These are phyloP conservation scores for Fraxinus quadrangulata DNA, from an alignment of 257 asterid species.

Conservation along the genomic window DNA sequence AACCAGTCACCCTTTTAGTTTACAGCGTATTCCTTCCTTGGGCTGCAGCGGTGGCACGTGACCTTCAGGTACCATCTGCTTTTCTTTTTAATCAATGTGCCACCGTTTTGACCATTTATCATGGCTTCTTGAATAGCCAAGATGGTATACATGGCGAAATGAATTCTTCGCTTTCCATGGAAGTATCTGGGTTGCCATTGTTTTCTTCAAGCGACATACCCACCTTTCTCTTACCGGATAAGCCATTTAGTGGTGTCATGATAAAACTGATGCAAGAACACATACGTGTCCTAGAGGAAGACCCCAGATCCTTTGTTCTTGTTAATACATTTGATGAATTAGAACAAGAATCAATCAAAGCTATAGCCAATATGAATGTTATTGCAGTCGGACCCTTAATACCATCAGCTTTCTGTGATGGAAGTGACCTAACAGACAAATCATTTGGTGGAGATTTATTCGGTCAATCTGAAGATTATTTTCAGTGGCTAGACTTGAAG, in stretches of 20 bases:
- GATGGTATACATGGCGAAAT: constrained; percentile 11
- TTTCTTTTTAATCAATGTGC: constrained; percentile 53
- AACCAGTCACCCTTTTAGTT: constrained; percentile 41
- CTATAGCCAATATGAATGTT: constrained; percentile 25
- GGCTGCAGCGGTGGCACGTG: constrained; percentile 53
- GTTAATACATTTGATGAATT: constrained; percentile 54
- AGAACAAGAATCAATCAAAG: constrained; percentile 41
- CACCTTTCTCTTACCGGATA: constrained; percentile 34
- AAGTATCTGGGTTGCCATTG: constrained; percentile 41
- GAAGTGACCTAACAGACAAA: constrained; percentile 36
- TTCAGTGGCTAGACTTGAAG: constrained; percentile 48
- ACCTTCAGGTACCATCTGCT: constrained; percentile 43
- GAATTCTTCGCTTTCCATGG: constrained; percentile 23
- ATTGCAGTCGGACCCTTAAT: constrained; percentile 58
- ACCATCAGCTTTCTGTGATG: constrained; percentile 46
- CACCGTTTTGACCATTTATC: constrained; percentile 46
- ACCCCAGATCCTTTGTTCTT: constrained; percentile 37
- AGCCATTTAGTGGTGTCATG: constrained; percentile 4
- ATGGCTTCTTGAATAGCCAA: constrained; percentile 32
- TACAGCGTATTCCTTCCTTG: constrained; percentile 55
- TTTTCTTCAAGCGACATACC: constrained; percentile 47
- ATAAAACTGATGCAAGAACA: constrained; percentile 42
- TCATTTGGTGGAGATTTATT: constrained; percentile 54
- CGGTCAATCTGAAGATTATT: constrained; percentile 29
- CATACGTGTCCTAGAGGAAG: constrained; percentile 38